phyloP scores from a whole-genome alignment of 1,284 basidiomycete genomes.

The Bondarzewia mesenterica region DNA sequence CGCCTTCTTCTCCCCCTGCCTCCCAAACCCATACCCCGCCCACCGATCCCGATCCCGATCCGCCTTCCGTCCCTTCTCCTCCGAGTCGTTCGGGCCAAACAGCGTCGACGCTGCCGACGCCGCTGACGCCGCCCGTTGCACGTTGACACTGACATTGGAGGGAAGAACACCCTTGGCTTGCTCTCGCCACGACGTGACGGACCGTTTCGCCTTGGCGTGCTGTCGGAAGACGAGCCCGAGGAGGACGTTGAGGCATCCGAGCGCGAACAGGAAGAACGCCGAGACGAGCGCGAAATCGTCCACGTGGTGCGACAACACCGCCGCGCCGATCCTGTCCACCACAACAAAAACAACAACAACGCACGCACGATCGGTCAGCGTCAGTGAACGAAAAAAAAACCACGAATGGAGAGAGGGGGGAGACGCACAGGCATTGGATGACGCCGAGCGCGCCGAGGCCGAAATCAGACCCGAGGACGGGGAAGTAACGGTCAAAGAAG shows the following conservation, averaged over 20 bases:
- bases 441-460: conserved; percentile 78
- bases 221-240: conserved; percentile 61
- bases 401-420: background rate
- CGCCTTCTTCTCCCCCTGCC: conserved; percentile 69
- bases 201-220: conserved; percentile 8
- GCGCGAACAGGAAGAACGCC: conserved; percentile 75
- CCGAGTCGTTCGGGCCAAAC: background rate
- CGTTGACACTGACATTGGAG: conserved; percentile 4
- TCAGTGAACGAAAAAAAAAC: background rate
- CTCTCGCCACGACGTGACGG: conserved; percentile 4
- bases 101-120: conserved; percentile 9
- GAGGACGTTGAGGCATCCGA: conserved; percentile 74
- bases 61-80: background rate
- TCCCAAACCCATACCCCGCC: conserved; percentile 64
- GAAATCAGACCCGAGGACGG: conserved; percentile 78
- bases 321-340: conserved; percentile 61
- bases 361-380: background rate
- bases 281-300: conserved; percentile 70
- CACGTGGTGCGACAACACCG: conserved; percentile 73
- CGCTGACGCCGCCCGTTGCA: conserved; percentile 2
- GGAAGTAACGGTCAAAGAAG: conserved; percentile 77
- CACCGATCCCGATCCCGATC: conserved; percentile 21
- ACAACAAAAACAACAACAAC: background rate
- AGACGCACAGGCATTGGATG: conserved; percentile 67
- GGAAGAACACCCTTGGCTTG: conserved; percentile 3